Evolutionary conservation across 495 filamentous ascomycete genomes (phyloP), one percentile per base, ranked within the genome.

Genomic region (Hypoxylon intermedium): DNA sequence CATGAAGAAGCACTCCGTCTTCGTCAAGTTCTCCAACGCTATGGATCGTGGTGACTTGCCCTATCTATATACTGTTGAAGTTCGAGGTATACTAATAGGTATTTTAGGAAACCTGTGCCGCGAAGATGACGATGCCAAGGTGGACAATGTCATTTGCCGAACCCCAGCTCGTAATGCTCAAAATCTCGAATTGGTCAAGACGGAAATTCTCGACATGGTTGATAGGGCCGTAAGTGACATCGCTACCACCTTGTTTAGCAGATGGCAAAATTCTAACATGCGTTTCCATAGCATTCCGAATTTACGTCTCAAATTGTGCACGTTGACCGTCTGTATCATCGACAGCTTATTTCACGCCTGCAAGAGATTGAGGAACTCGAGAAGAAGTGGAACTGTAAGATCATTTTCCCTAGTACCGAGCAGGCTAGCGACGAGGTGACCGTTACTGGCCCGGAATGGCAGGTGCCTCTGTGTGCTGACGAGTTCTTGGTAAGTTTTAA

Each of bases 1-100:
- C 78, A 99, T 98, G 94, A 99, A 99, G 80, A 97, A 97, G 75
- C 95, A 99, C 77, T 99, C 94, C 1, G 94, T 99, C 53, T 99
- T 98, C 61, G 94, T 99, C 78, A 99, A 99, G 72, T 99, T 99
- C 71, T 96, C 92, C 60, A 99, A 99, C 68, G 94, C 95, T 20
- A 98, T 98, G 95, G 94, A 99, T 74, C 89, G 94, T 65, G 81
- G 81, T 74, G 67, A 28, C 28, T 16, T 38, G 18, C 34, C 15
- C 44, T 24, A 5, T 7, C 16, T 20, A 42, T 20, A 42, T 34
- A 23, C 2, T 43, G 12, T 18, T 16, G 26, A n/a, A 2, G 6
- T 36, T 24, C 37, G 9, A 46, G 53, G 24, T 26, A 38, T 53
- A 58, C 67, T 71, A 63, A 72, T 56, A 24, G 6, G 9, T 6